A percentile compares a stretch with the other conserved stretches of the same genome.
Evolutionary conservation across 1,284 basidiomycete species (phyloP).

Genomic region (Termitomyces sp.): DNA sequence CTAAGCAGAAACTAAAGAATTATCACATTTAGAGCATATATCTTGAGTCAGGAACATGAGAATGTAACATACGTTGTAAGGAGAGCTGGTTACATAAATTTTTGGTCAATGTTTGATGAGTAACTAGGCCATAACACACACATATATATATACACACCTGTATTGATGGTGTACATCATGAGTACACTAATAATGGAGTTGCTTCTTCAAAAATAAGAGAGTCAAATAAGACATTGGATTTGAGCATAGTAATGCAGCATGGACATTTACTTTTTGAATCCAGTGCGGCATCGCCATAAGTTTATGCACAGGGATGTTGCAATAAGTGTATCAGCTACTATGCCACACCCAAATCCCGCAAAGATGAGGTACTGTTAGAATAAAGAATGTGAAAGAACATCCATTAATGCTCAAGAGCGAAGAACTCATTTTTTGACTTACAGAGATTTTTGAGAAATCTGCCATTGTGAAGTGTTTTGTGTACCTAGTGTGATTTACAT

Average conservation of each 20-base stretch:
- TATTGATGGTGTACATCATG: conserved; percentile 12
- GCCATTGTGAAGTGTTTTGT: no score
- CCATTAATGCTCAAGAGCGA: no score
- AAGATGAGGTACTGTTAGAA: conserved; percentile 23
- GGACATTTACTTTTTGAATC: conserved; percentile 20
- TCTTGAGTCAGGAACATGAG: conserved; percentile 8
- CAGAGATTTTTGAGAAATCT: neutral
- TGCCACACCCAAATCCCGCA: conserved; percentile 18
- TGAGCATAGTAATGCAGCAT: no score
- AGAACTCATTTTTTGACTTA: no score
- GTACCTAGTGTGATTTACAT: no score
- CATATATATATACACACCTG: neutral
- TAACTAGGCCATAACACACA: neutral
- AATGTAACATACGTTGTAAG: neutral
- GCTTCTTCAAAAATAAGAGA: no score
- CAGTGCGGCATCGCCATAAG: conserved; percentile 23
- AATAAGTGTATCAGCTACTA: conserved; percentile 23
- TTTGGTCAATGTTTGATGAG: neutral
- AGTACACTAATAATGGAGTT: conserved; percentile 23
- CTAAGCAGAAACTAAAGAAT: neutral
- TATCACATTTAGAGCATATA: neutral
- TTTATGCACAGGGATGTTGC: conserved; percentile 22
- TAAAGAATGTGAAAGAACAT: no score
- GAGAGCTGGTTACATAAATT: neutral
- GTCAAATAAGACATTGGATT: no score